phyloP scores from a whole-genome alignment of 768 basidiomycete species.

The Macrolepiota albuminosa region DNA sequence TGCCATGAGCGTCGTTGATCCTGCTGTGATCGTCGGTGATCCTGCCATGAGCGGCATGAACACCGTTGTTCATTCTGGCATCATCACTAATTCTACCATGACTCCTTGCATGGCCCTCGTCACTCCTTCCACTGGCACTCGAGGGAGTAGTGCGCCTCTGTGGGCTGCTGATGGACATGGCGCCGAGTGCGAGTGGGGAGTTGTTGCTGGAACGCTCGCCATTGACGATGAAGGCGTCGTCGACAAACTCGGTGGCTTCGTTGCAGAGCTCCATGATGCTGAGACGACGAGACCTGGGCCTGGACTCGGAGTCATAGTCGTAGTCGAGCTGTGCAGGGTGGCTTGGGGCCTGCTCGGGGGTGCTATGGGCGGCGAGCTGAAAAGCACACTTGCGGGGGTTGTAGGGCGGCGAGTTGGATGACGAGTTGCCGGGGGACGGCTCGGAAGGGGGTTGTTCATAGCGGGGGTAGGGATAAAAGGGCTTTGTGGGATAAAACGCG shows the following conservation, averaged over 20 bases:
- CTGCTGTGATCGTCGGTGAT: no score
- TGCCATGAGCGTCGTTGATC: no score
- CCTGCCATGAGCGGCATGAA: background rate
- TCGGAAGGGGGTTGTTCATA: slow-evolving; percentile 29
- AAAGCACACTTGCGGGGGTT: slow-evolving; percentile 62
- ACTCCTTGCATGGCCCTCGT: no score
- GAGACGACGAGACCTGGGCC: slow-evolving; percentile 67
- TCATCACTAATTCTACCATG: no score
- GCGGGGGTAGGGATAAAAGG: slow-evolving; percentile 11
- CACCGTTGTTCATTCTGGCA: background rate
- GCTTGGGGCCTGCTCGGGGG: background rate
- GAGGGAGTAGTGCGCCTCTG: slow-evolving; percentile 1
- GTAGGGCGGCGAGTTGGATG: slow-evolving; percentile 12
- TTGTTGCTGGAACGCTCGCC: background rate
- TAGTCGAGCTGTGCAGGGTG: slow-evolving; percentile 29
- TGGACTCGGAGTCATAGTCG: slow-evolving; percentile 36
- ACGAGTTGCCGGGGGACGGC: slow-evolving; percentile 39
- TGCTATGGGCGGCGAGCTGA: slow-evolving; percentile 16
- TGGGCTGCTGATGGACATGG: background rate
- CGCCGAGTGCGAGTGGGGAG: background rate
- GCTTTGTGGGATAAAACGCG: slow-evolving; percentile 6
- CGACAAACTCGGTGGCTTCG: slow-evolving; percentile 17
- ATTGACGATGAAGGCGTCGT: background rate
- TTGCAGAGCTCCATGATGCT: slow-evolving; percentile 89
- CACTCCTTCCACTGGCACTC: no score